Conservation (phyloP, 306 rosid species). For the Citrullus colocynthis region DNA sequence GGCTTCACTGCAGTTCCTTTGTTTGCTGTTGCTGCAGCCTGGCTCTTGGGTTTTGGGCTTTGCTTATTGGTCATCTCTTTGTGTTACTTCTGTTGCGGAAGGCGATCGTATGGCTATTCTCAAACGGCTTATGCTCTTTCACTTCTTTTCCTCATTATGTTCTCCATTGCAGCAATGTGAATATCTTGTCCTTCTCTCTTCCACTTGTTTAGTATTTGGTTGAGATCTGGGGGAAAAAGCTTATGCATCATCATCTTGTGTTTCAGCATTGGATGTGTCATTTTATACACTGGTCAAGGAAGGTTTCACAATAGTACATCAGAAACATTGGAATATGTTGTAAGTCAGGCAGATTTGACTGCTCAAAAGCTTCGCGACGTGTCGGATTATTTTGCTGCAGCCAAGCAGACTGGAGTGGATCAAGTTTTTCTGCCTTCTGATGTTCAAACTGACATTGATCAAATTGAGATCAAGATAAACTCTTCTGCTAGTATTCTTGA, state of each 20-base stretch:
- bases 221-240: neutral
- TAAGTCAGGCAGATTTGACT: constrained; percentile 27
- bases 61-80: constrained; percentile 21
- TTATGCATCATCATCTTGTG: constrained; percentile 3
- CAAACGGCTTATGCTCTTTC: constrained; percentile 28
- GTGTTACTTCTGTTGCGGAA: constrained; percentile 23
- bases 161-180: constrained; percentile 32
- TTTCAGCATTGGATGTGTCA: constrained; percentile 37
- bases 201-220: neutral
- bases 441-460: constrained; percentile 34
- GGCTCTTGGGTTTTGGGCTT: constrained; percentile 38
- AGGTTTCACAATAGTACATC: constrained; percentile 31
- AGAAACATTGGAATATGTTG: constrained; percentile 25
- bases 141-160: constrained; percentile 27
- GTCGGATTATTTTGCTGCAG: constrained; percentile 29
- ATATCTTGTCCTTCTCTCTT: constrained; percentile 2
- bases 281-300: constrained; percentile 32
- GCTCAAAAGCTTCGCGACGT: constrained; percentile 24
- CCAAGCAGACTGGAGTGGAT: constrained; percentile 38
- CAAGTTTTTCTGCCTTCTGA: constrained; percentile 29
- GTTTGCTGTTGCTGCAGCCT: constrained; percentile 33
- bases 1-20: constrained; percentile 44
- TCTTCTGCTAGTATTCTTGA: constrained; percentile 26
- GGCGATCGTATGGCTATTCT: constrained; percentile 27
- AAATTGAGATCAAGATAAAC: constrained; percentile 25